Percentiles rank a stretch among this genome's conserved stretches.
Conservation (phyloP, 192 early-diverging fungal species). For the Paraglomus occultum region DNA sequence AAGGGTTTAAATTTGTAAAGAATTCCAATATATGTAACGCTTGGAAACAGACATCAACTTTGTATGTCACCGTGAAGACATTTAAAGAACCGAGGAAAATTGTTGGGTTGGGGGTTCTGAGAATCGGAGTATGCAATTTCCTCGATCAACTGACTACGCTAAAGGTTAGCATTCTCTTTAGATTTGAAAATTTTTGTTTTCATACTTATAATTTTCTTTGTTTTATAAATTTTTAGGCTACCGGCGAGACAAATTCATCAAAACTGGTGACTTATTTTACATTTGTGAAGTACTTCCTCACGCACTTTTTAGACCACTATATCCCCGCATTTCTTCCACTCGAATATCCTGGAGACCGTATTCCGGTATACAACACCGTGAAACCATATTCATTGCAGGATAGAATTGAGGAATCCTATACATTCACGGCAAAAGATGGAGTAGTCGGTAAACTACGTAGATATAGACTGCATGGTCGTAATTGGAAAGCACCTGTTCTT, state of each 20-base stretch:
- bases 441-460: constrained; percentile 34
- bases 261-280: constrained; percentile 29
- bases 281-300: constrained; percentile 28
- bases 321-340: constrained; percentile 38
- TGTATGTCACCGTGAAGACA: constrained; percentile 41
- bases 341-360: constrained; percentile 38
- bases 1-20: constrained; percentile 41
- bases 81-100: constrained; percentile 27
- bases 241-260: constrained; percentile 6
- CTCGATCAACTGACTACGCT: constrained; percentile 33
- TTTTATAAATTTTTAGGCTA: constrained; percentile 10
- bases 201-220: neutral
- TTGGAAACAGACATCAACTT: constrained; percentile 38
- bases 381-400: neutral
- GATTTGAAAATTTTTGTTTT: neutral
- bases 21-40: constrained; percentile 34
- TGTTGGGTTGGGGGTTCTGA: constrained; percentile 29
- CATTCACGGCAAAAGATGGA: constrained; percentile 36
- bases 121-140: constrained; percentile 24
- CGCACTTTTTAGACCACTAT: constrained; percentile 28
- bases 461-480: constrained; percentile 17
- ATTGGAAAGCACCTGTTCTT: constrained; percentile 41
- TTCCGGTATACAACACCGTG: constrained; percentile 32
- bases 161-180: constrained; percentile 26
- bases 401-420: constrained; percentile 19